Base-by-base conservation (phyloP, 495 filamentous ascomycete species). In the Lasiosphaeria miniovina region DNA sequence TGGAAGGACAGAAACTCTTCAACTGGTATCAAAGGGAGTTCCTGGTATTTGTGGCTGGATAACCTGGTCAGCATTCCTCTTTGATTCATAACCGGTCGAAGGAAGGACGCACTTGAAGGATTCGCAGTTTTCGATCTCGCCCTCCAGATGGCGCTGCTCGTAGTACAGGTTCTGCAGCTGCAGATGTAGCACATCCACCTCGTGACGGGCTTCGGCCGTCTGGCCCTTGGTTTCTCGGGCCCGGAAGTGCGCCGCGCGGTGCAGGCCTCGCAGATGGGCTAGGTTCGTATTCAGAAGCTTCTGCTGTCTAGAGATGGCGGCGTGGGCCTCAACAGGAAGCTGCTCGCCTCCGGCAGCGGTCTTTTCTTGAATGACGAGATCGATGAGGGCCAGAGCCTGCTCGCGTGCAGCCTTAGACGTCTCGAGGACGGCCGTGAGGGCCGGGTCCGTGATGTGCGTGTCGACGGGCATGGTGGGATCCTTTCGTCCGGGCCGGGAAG, bases 141-240 rank as follows among this genome's bases (percentile, higher is more conserved):
- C 90, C 49, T 86, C 84, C 59, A 98, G 77, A 75, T 96, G 90
- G 59, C 90, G 81, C 71, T 96, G 91, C 72, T 98, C 94, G 71
- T 98, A 98, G 73, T 95, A 93, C 32, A 98, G 79, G 70, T 98
- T 98, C 71, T 98, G 93, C 34, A 98, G 79, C 69, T 95, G 88
- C 17, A 98, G 82, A 75, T 97, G 93, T 59, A 98, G 79, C 54
- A 86, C 83, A 68, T 98, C 94, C 55, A 97, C 90, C 73, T 96
- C 92, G 69, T 91, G 88, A 32, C 93, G 86, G 36, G 87, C 89
- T 69, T 96, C 91, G 35, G 89, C 88, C 8, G 95, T 97, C 65
- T 83, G 77, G 54, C 86, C 82, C 70, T 98, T 98, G 38, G 93
- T 96, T 57, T 92, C 84, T 58, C 94, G 86, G 40, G 93, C 89